phyloP scores from a whole-genome alignment of 108 stramenopile species.

The Epithemia pelagica region DNA sequence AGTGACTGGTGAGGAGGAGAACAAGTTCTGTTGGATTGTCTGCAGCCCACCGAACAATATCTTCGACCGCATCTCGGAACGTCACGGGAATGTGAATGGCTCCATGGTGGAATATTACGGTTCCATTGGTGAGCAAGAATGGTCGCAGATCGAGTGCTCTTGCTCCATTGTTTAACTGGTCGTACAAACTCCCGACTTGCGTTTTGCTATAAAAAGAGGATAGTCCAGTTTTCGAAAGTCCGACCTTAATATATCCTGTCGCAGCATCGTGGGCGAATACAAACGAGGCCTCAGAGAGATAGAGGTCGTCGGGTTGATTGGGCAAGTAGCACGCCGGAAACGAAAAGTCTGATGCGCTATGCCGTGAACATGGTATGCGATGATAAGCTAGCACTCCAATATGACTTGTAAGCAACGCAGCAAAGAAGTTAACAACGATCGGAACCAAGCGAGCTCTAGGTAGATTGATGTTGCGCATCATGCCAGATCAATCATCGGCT shows the following conservation, averaged over 20 bases:
- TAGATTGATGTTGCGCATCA: no score
- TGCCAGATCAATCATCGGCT: no score
- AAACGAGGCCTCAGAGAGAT: slow-evolving; percentile 43
- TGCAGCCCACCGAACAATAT: slow-evolving; percentile 47
- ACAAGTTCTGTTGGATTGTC: slow-evolving; percentile 68
- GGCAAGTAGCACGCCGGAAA: slow-evolving; percentile 60
- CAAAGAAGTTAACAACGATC: no score
- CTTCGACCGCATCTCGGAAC: slow-evolving; percentile 30
- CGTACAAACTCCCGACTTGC: slow-evolving; percentile 51
- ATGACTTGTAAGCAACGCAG: no score
- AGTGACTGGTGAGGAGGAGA: slow-evolving; percentile 46
- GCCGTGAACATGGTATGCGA: neutral
- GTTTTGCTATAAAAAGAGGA: slow-evolving; percentile 57
- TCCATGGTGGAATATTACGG: slow-evolving; percentile 63
- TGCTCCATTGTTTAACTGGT: slow-evolving; percentile 63
- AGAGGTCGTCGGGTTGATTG: slow-evolving; percentile 26
- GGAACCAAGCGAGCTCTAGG: no score
- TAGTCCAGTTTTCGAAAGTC: slow-evolving; percentile 16
- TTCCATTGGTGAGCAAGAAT: slow-evolving; percentile 49
- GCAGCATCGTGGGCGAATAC: slow-evolving; percentile 72
- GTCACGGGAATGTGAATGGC: slow-evolving; percentile 42
- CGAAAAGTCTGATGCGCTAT: slow-evolving; percentile 21
- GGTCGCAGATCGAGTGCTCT: slow-evolving; percentile 69
- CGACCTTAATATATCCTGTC: slow-evolving; percentile 49
- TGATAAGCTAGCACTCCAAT: neutral